A percentile compares a stretch with the other conserved stretches of the same genome.
Conservation (phyloP, 192 early-diverging fungal genomes). For the Coemansia sp. region DNA sequence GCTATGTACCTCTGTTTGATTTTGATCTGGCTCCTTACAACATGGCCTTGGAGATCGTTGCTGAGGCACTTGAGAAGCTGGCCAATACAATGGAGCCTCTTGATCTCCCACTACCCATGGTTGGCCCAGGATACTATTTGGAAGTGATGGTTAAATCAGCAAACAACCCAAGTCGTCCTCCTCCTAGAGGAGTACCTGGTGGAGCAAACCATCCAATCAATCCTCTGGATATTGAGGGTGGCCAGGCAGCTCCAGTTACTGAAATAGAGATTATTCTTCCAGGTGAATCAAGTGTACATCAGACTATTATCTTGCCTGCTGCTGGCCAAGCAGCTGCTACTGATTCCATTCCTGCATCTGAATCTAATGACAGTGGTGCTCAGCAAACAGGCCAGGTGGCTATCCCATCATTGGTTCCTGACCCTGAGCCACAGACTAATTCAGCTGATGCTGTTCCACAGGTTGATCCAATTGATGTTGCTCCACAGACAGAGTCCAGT, state of each 20-base stretch:
- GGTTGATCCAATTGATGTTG: no score
- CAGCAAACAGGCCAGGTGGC: no score
- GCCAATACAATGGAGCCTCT: slow-evolving; percentile 48
- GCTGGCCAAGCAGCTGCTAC: not conserved
- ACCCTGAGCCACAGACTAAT: slow-evolving; percentile 4
- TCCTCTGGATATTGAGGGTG: slow-evolving; percentile 42
- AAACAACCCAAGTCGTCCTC: slow-evolving; percentile 17
- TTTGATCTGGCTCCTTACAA: slow-evolving; percentile 50
- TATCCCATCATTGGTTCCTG: slow-evolving; percentile 2
- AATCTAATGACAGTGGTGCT: no score
- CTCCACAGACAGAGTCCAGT: no score
- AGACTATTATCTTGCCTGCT: slow-evolving; percentile 34
- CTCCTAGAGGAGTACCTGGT: slow-evolving; percentile 21
- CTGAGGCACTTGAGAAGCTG: slow-evolving; percentile 42
- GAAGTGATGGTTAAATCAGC: slow-evolving; percentile 47
- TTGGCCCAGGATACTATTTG: slow-evolving; percentile 47
- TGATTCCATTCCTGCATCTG: no score
- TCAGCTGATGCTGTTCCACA: not conserved
- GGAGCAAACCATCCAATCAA: no score
- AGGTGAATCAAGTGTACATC: slow-evolving; percentile 32
- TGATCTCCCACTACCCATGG: slow-evolving; percentile 38
- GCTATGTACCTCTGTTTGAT: slow-evolving; percentile 38
- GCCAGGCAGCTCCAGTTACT: slow-evolving; percentile 35
- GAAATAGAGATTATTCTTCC: slow-evolving; percentile 51
- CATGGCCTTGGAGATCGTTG: slow-evolving; percentile 45